Evolutionary conservation across 1,284 basidiomycete species (phyloP), one percentile per base, ranked within the genome.

Genomic region (Blastosporella zonata): DNA sequence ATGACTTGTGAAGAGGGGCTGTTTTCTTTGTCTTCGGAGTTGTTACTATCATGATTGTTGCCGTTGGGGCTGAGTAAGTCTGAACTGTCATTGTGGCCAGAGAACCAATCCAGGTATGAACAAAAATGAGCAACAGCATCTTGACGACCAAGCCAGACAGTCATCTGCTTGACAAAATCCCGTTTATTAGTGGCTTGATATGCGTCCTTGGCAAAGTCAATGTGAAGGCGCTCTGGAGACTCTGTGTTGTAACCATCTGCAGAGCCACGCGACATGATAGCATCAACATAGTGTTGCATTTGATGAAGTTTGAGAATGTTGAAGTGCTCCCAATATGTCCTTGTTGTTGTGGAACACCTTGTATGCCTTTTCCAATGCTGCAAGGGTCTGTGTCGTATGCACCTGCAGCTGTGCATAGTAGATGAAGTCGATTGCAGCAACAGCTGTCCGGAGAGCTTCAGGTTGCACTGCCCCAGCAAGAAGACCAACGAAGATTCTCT

Each of bases 361-460:
- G 13, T 67, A 55, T 5, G 60, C 44, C 1, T 54, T 46, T n/a
- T 59, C 31, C 8, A 62, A 41, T 18, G 45, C 38, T 12, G 29
- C 42, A 3, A 64, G 53, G 7, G 57, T 61, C 8, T 48, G 42
- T 18, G 48, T 48, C 1, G 23, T 67, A 62, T 13, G 46, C 6
- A 58, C 41, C 1, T 65, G 62, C 40, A 62, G 66, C 40, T 65
- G 59, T 1, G 67, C 60, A 3, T 68, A 49, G 44, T 65, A 67
- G 7, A 71, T 52, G 49, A 72, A 73, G 46, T 73, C 67, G 0
- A 73, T 58, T 0, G 70, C n/a, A 2, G 54, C 52, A 2, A 49
- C 45, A 8, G 60, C 54, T 5, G 39, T 28, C 5, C 13, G 15
- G 18, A 50, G 18, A 12, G 50, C 33, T 3, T 5, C 15, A 17